Percentiles rank a stretch among this genome's conserved stretches.
These are phyloP conservation scores for Erucastrum elatum DNA, from an alignment of 345 rosid species.

Conservation along the genomic window DNA sequence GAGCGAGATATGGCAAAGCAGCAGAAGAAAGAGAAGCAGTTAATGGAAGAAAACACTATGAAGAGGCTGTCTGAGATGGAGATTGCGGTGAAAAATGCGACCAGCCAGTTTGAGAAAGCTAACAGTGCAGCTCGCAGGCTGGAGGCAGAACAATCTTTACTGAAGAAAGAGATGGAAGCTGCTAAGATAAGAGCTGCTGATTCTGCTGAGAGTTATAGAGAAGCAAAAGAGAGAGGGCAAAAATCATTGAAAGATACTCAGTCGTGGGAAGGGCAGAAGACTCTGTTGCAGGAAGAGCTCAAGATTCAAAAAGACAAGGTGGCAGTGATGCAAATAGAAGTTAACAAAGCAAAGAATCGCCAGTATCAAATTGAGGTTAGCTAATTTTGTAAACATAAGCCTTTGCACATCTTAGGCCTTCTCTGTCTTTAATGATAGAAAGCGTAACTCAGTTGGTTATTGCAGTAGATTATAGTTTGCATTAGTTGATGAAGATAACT, in stretches of 20 bases:
- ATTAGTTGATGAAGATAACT: slow-evolving; percentile 12
- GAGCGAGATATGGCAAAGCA: slow-evolving; percentile 80
- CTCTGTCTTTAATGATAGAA: slow-evolving; percentile 9
- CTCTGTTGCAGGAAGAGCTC: slow-evolving; percentile 72
- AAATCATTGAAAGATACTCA: slow-evolving; percentile 59
- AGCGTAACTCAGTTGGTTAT: not conserved
- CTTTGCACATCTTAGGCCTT: slow-evolving; percentile 13
- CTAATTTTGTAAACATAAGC: slow-evolving; percentile 12
- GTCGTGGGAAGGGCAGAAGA: slow-evolving; percentile 80
- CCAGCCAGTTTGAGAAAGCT: slow-evolving; percentile 80
- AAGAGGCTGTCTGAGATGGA: slow-evolving; percentile 91
- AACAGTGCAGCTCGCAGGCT: slow-evolving; percentile 73
- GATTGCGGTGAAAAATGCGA: slow-evolving; percentile 66
- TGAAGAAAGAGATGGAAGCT: slow-evolving; percentile 78
- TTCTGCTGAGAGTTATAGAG: slow-evolving; percentile 77
- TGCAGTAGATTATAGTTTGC: slow-evolving; percentile 7
- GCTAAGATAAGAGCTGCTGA: slow-evolving; percentile 69
- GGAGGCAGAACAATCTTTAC: slow-evolving; percentile 67
- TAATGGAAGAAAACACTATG: slow-evolving; percentile 76
- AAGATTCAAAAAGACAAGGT: slow-evolving; percentile 55
- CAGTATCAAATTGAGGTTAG: slow-evolving; percentile 41
- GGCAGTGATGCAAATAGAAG: slow-evolving; percentile 42
- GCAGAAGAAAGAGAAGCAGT: slow-evolving; percentile 72
- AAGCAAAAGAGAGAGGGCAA: slow-evolving; percentile 76
- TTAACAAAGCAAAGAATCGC: slow-evolving; percentile 37